phyloP scores from a whole-genome alignment of 2,329 filamentous ascomycete genomes.

The Pseudophaeomoniella oleicola region DNA sequence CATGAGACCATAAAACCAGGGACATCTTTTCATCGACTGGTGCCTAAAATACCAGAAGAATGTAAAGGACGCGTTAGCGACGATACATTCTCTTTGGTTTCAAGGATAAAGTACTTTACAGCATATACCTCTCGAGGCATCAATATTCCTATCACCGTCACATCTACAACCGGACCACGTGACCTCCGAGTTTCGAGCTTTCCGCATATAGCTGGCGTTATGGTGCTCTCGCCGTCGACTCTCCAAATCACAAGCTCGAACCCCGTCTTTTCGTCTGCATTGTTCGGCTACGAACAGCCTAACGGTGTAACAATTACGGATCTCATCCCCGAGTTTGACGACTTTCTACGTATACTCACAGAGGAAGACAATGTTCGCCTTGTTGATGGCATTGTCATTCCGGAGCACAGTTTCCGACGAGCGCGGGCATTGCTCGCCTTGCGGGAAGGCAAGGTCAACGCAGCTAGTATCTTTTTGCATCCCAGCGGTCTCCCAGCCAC shows the following conservation, averaged over 20 bases:
- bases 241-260: conserved; percentile 84
- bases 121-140: conserved; percentile 62
- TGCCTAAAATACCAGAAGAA: conserved; percentile 68
- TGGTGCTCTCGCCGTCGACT: conserved; percentile 69
- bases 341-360: conserved; percentile 63
- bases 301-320: conserved; percentile 67
- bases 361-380: conserved; percentile 76
- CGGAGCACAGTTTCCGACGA: conserved; percentile 87
- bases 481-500: conserved; percentile 73
- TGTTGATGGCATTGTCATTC: conserved; percentile 88
- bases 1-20: conserved; percentile 48
- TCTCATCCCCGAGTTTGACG: conserved; percentile 76
- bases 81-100: conserved; percentile 63
- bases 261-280: conserved; percentile 77
- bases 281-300: conserved; percentile 79
- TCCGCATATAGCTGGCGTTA: conserved; percentile 91
- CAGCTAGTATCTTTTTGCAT: conserved; percentile 61
- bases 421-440: conserved; percentile 73
- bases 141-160: conserved; percentile 72
- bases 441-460: conserved; percentile 68
- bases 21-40: conserved; percentile 60
- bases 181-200: conserved; percentile 83
- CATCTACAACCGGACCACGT: conserved; percentile 52
- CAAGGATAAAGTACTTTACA: conserved; percentile 65
- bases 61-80: conserved; percentile 51